Base-by-base conservation (phyloP, 2,329 filamentous ascomycete species). In the Chaetomiaceae sp. region DNA sequence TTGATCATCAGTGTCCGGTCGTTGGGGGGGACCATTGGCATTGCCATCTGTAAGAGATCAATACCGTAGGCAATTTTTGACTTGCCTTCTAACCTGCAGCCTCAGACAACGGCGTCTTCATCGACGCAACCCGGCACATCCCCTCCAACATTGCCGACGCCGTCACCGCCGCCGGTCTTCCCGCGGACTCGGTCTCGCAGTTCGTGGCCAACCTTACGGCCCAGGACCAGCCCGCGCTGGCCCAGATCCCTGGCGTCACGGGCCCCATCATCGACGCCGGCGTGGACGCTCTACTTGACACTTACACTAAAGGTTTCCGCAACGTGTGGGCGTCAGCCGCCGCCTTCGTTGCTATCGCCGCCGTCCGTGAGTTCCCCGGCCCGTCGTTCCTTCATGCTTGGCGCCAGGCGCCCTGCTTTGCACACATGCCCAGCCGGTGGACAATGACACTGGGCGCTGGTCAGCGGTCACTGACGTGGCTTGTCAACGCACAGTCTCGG, bases 1-100 rank as follows among this genome's bases (percentile, higher is more conserved):
- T 60, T 74, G 14, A 64, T 73, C 31, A 71, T 73, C 34, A 64
- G 66, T 39, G 61, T 70, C 3, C 62, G 72, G 2, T 72, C 70
- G 22, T 68, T 80, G 6, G 77, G 78, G 4, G 73, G 73, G 43
- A 75, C 76, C 2, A 62, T 80, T 8, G 78, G 77, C 31, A 66
- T 80, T 14, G 78, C 76, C 5, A 69, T 79, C n/a, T n/a, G n/a
- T n/a, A n/a, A n/a, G n/a, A n/a, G n/a, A n/a, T n/a, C n/a, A n/a
- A n/a, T n/a, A n/a, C n/a, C n/a, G n/a, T n/a, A n/a, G n/a, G n/a
- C n/a, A n/a, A n/a, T n/a, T n/a, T n/a, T n/a, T n/a, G n/a, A n/a
- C n/a, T n/a, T n/a, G n/a, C n/a, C n/a, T n/a, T n/a, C n/a, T n/a
- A n/a, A n/a, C n/a, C n/a, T n/a, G n/a, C n/a, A n/a, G n/a, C n/a